A percentile compares a stretch with the other conserved stretches of the same genome.
Conservation (phyloP, 768 basidiomycete species). For the Tulasnella sp. region DNA sequence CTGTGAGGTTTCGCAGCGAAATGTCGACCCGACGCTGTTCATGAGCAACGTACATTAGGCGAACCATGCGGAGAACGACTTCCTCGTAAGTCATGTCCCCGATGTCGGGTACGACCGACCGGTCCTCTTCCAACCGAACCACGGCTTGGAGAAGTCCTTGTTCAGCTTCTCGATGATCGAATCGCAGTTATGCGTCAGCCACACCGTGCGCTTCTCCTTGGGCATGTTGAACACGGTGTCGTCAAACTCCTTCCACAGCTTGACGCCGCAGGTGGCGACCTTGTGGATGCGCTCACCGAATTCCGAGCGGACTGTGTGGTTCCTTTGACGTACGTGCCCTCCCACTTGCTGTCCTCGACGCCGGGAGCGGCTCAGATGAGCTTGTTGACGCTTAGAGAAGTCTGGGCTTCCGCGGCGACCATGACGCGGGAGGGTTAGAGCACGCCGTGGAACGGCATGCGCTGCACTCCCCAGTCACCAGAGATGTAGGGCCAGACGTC, state of each 20-base stretch:
- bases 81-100: slow-evolving; percentile 99
- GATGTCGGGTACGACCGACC: slow-evolving; percentile 71
- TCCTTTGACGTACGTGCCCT: slow-evolving; percentile 86
- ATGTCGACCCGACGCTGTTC: slow-evolving; percentile 89
- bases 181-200: slow-evolving; percentile 77
- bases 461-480: slow-evolving; percentile 90
- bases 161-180: slow-evolving; percentile 69
- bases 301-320: slow-evolving; percentile 97
- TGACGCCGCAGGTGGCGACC: slow-evolving; percentile 87
- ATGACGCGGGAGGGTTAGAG: slow-evolving; percentile 94
- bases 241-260: slow-evolving; percentile 98
- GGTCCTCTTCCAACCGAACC: slow-evolving; percentile 97
- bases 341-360: slow-evolving; percentile 88
- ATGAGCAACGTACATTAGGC: slow-evolving; percentile 88
- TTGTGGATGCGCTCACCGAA: slow-evolving; percentile 99
- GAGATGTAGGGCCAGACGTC: slow-evolving; percentile 96
- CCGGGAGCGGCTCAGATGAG: slow-evolving; percentile 91
- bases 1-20: slow-evolving; percentile 83
- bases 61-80: slow-evolving; percentile 78
- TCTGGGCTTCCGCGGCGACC: slow-evolving; percentile 98
- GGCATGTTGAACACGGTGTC: slow-evolving; percentile 90
- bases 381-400: slow-evolving; percentile 88
- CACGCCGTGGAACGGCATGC: slow-evolving; percentile 98
- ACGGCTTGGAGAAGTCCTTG: slow-evolving; percentile 89
- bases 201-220: slow-evolving; percentile 86